Percentiles rank a stretch among this genome's conserved stretches.
Conservation (phyloP, 2,329 filamentous ascomycete species). For the Fusarium sarcochroum region DNA sequence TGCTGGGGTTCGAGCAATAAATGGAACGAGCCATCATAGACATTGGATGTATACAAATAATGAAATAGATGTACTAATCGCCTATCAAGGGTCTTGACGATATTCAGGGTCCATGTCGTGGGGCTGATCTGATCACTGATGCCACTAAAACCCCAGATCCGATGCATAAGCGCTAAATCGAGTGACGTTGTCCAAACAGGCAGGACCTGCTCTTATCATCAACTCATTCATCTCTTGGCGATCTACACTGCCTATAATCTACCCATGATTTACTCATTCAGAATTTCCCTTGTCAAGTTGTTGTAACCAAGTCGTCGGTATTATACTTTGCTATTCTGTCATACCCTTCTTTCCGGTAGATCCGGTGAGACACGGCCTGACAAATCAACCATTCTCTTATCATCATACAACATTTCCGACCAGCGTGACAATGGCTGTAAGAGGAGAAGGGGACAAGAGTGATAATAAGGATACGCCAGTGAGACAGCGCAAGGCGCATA, state of each 20-base stretch:
- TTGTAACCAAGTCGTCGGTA: background rate
- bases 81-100: background rate
- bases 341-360: slow-evolving; percentile 12
- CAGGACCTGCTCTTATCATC: background rate
- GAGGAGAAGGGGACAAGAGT: slow-evolving; percentile 3
- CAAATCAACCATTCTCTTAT: background rate
- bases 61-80: background rate
- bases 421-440: slow-evolving; percentile 18
- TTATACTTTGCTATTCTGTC: background rate
- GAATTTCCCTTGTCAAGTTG: background rate
- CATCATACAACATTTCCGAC: background rate
- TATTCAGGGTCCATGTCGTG: slow-evolving; percentile 1
- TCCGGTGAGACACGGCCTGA: slow-evolving; percentile 1
- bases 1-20: no score
- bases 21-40: no score
- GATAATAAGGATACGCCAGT: slow-evolving; percentile 1
- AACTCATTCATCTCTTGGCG: slow-evolving; percentile 11
- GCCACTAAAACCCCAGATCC: slow-evolving; percentile 1
- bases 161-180: slow-evolving; percentile 19
- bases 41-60: background rate
- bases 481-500: slow-evolving; percentile 58
- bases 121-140: background rate
- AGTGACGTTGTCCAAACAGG: background rate
- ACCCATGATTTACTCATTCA: background rate
- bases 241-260: background rate